These are phyloP conservation scores for Dissoconium aciculare DNA, from an alignment of 2,329 filamentous ascomycete genomes.

Conservation along the genomic window DNA sequence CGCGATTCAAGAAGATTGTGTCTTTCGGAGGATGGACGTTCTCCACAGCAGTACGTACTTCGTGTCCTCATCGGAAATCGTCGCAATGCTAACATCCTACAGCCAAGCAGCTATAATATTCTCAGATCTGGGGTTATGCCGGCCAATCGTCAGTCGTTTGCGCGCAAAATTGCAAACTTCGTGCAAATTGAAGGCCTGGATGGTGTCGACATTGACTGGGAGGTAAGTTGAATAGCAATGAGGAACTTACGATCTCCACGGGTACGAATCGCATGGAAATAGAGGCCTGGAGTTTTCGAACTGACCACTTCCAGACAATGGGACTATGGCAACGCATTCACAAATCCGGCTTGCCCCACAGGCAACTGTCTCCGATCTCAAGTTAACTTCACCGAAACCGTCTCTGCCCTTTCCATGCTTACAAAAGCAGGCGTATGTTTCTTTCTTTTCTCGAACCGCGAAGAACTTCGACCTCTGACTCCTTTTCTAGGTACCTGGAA, in stretches of 20 bases:
- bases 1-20: slow-evolving; percentile 27
- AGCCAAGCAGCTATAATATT: slow-evolving; percentile 24
- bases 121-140: slow-evolving; percentile 25
- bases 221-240: slow-evolving; percentile 7
- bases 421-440: slow-evolving; percentile 32
- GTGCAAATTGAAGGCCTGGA: slow-evolving; percentile 61
- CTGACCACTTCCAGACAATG: slow-evolving; percentile 12
- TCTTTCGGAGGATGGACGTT: slow-evolving; percentile 34
- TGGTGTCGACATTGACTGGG: slow-evolving; percentile 30
- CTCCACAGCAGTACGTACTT: slow-evolving; percentile 19
- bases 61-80: too few relatives aligned
- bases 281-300: background rate
- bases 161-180: slow-evolving; percentile 47
- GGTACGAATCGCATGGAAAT: slow-evolving; percentile 8
- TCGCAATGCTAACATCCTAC: background rate
- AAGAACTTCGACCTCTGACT: background rate
- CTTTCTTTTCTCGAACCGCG: background rate
- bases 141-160: slow-evolving; percentile 41
- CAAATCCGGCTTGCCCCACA: slow-evolving; percentile 18
- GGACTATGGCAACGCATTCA: slow-evolving; percentile 24
- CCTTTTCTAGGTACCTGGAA: slow-evolving; percentile 31
- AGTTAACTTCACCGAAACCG: slow-evolving; percentile 27
- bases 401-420: slow-evolving; percentile 24
- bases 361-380: slow-evolving; percentile 23
- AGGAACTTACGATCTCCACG: slow-evolving; percentile 26